Percentiles rank a stretch among this genome's conserved stretches.
These are phyloP conservation scores for Volvox reticuliferus DNA, from an alignment of 139 green algal genomes.

Conservation along the genomic window DNA sequence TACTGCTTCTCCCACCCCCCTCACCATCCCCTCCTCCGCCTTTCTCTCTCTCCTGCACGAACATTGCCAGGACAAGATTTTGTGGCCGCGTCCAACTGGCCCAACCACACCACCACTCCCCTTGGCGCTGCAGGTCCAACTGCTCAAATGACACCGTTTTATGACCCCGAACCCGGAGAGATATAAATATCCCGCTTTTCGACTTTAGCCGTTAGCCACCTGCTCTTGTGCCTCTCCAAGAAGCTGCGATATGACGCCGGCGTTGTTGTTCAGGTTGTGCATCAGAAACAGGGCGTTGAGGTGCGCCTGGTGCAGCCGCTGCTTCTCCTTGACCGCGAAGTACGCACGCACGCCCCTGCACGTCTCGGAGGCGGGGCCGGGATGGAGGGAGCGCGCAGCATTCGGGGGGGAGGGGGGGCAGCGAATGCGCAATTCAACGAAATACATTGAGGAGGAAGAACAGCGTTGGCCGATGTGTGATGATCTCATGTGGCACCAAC, in stretches of 20 bases:
- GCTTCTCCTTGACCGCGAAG: constrained; percentile 56
- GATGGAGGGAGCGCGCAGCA: background rate
- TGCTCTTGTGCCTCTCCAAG: constrained; percentile 64
- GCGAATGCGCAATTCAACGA: background rate
- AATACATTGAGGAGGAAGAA: background rate
- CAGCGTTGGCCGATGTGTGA: background rate
- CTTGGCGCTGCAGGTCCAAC: background rate
- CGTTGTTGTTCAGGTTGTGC: constrained; percentile 66
- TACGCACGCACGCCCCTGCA: constrained; percentile 58
- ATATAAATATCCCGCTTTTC: background rate
- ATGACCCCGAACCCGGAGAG: background rate
- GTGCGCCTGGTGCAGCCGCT: constrained; percentile 44
- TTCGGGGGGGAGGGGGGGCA: background rate
- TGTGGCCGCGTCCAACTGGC: too few species aligned
- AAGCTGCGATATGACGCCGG: constrained; percentile 47
- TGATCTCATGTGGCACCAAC: too few species aligned
- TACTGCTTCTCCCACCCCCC: too few species aligned
- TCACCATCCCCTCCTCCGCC: too few species aligned
- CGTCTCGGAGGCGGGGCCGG: background rate
- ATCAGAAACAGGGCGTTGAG: constrained; percentile 48
- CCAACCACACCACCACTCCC: background rate
- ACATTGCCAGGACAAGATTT: too few species aligned
- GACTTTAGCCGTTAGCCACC: constrained; percentile 24
- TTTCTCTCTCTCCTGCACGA: too few species aligned
- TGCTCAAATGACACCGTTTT: background rate